phyloP scores from a whole-genome alignment of 805 yeast genomes.

The Deakozyma indianensis region DNA sequence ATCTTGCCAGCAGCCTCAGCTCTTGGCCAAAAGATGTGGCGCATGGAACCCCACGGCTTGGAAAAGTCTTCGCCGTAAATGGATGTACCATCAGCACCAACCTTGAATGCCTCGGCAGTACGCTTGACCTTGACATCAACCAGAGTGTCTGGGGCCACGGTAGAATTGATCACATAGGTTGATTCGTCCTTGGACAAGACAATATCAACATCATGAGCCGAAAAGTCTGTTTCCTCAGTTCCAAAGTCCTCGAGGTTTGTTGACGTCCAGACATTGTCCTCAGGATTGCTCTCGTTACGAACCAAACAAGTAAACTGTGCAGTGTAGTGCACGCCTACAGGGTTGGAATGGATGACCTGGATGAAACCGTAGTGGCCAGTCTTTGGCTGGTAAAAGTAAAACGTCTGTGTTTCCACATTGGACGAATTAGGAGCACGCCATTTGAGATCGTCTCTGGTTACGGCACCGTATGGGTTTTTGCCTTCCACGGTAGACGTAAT shows the following conservation, averaged over 20 bases:
- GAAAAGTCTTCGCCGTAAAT: constrained; percentile 70
- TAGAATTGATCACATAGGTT: constrained; percentile 38
- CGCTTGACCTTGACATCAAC: constrained; percentile 55
- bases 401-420: constrained; percentile 91
- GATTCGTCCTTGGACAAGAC: constrained; percentile 41
- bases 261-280: constrained; percentile 70
- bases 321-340: constrained; percentile 65
- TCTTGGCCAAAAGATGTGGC: constrained; percentile 96
- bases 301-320: constrained; percentile 91
- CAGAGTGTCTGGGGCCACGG: constrained; percentile 51
- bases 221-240: constrained; percentile 60
- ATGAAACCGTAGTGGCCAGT: constrained; percentile 71
- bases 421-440: constrained; percentile 70
- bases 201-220: constrained; percentile 59
- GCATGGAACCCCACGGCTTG: constrained; percentile 95
- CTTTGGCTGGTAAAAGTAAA: constrained; percentile 57
- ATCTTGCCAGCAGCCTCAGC: constrained; percentile 56
- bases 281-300: constrained; percentile 35
- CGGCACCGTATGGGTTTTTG: constrained; percentile 42
- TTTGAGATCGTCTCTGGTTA: constrained; percentile 52
- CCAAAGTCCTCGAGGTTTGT: constrained; percentile 72
- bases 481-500: constrained; percentile 45
- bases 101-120: constrained; percentile 60
- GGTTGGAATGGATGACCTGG: constrained; percentile 86
- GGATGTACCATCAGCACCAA: constrained; percentile 79